Conservation (phyloP, 2,329 filamentous ascomycete genomes). For the Rutstroemia sp. region DNA sequence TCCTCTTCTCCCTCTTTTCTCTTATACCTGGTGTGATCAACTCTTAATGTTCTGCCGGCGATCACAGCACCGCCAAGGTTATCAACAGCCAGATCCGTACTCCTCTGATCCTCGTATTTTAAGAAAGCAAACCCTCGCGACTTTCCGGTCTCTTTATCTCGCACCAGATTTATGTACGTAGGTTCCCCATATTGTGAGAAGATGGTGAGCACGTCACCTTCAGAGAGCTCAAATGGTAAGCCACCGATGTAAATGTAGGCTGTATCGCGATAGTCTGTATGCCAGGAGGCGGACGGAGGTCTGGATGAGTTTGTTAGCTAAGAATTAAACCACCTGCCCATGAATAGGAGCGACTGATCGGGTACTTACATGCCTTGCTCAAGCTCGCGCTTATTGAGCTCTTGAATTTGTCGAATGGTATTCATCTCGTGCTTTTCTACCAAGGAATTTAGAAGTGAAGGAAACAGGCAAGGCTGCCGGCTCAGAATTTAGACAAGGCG, state of each 20-base stretch:
- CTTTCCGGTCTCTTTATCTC: slow-evolving; percentile 95
- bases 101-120: slow-evolving; percentile 97
- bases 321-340: background rate
- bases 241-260: slow-evolving; percentile 96
- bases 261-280: slow-evolving; percentile 94
- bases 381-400: slow-evolving; percentile 90
- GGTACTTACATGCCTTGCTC: slow-evolving; percentile 69
- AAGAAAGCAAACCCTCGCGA: slow-evolving; percentile 92
- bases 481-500: background rate
- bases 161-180: slow-evolving; percentile 81
- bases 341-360: background rate
- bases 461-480: background rate
- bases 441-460: background rate
- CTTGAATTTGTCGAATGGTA: slow-evolving; percentile 83
- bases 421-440: slow-evolving; percentile 57
- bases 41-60: slow-evolving; percentile 69
- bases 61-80: slow-evolving; percentile 86
- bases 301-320: slow-evolving; percentile 37
- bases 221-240: slow-evolving; percentile 82
- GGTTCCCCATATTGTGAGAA: slow-evolving; percentile 98
- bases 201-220: slow-evolving; percentile 92
- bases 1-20: slow-evolving; percentile 62
- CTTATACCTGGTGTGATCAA: slow-evolving; percentile 93
- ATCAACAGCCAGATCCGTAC: slow-evolving; percentile 91
- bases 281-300: slow-evolving; percentile 84